phyloP scores from a whole-genome alignment of 1,284 basidiomycete species.

The Pyrrhoderma noxium region DNA sequence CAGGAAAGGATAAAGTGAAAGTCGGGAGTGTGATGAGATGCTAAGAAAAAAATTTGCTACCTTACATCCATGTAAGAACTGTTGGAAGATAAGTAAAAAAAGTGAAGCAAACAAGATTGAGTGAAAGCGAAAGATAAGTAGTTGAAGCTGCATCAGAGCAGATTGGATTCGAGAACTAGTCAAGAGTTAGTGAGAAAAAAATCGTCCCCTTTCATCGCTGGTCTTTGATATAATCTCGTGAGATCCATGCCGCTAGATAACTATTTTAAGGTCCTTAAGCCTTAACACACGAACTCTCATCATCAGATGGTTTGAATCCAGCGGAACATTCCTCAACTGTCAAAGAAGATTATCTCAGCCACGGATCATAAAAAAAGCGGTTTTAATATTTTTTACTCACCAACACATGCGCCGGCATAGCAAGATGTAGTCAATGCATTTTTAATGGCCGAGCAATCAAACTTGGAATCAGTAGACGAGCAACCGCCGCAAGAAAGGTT shows the following conservation, averaged over 20 bases:
- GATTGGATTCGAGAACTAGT: too few relatives aligned
- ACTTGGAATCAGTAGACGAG: slow-evolving; percentile 8
- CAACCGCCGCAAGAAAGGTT: slow-evolving; percentile 16
- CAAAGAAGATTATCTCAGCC: too few relatives aligned
- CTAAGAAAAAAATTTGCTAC: neutral
- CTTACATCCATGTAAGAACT: slow-evolving; percentile 9
- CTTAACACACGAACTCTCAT: slow-evolving; percentile 5
- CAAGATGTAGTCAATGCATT: slow-evolving; percentile 8
- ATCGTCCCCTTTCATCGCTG: too few relatives aligned
- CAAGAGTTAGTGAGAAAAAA: neutral
- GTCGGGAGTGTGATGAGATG: neutral
- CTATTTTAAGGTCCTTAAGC: neutral
- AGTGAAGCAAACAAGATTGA: neutral
- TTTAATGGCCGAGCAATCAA: slow-evolving; percentile 14
- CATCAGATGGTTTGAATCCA: slow-evolving; percentile 5
- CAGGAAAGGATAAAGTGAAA: neutral
- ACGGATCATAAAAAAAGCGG: neutral
- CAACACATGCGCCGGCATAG: slow-evolving; percentile 11
- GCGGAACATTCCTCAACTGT: slow-evolving; percentile 4
- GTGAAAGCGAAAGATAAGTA: slow-evolving; percentile 6
- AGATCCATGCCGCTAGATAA: too few relatives aligned
- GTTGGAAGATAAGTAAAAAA: neutral
- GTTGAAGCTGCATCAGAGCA: too few relatives aligned
- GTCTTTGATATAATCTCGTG: too few relatives aligned
- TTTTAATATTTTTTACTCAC: slow-evolving; percentile 2